These are phyloP conservation scores for Suillus paluster DNA, from an alignment of 768 basidiomycete genomes.

Conservation along the genomic window DNA sequence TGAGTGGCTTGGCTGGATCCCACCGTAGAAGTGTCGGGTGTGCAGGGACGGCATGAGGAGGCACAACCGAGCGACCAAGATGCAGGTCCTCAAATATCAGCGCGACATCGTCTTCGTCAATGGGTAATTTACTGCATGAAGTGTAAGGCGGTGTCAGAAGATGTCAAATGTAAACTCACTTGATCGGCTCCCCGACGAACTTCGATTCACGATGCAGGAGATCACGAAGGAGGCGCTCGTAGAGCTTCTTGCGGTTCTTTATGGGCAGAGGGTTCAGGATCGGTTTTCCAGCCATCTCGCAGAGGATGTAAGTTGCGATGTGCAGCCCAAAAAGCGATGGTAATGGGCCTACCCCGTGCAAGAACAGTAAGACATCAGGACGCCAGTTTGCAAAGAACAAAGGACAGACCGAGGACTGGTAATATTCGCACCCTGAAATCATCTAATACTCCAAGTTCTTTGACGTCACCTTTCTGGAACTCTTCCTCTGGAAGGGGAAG, in stretches of 20 bases:
- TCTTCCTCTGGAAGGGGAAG: conserved; percentile 92
- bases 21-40: conserved; percentile 82
- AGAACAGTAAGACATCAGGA: conserved; percentile 7
- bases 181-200: conserved; percentile 60
- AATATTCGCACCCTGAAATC: conserved; percentile 94
- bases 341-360: conserved; percentile 50
- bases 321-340: conserved; percentile 92
- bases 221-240: conserved; percentile 78
- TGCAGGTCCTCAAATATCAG: conserved; percentile 88
- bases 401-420: conserved; percentile 77
- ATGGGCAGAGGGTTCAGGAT: conserved; percentile 84
- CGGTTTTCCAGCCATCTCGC: conserved; percentile 83
- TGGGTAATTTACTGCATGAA: conserved; percentile 63
- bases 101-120: conserved; percentile 83
- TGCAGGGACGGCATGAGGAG: conserved; percentile 75
- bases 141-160: neutral
- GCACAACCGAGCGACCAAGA: conserved; percentile 76
- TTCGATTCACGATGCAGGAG: conserved; percentile 76
- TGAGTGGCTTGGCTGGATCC: conserved; percentile 68
- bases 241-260: conserved; percentile 83
- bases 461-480: conserved; percentile 85
- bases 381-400: neutral
- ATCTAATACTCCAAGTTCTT: conserved; percentile 88
- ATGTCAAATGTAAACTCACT: conserved; percentile 46
- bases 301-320: conserved; percentile 86